Evolutionary conservation across 257 asterid genomes (phyloP).

Genomic region (Capsicum baccatum): DNA sequence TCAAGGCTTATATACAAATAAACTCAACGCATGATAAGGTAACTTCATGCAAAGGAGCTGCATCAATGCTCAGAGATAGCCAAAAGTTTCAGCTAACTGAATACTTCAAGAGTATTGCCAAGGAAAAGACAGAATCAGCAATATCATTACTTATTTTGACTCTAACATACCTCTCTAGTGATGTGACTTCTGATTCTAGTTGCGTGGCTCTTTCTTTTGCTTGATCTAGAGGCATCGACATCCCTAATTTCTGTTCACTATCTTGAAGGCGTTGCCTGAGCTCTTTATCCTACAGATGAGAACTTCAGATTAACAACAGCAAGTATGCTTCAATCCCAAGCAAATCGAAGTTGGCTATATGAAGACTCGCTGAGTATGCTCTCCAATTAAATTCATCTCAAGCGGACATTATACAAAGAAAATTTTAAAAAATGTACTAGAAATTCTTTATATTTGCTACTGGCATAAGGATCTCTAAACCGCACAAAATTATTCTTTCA

Average conservation of each 20-base stretch:
- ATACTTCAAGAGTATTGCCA: neutral
- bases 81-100: neutral
- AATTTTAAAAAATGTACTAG: neutral
- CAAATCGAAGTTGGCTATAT: neutral
- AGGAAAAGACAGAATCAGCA: neutral
- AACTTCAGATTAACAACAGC: neutral
- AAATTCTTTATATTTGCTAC: neutral
- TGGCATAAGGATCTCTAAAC: neutral
- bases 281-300: conserved; percentile 68
- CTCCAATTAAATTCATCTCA: conserved; percentile 14
- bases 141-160: neutral
- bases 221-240: conserved; percentile 79
- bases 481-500: neutral
- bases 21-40: too few relatives aligned
- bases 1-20: too few relatives aligned
- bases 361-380: neutral
- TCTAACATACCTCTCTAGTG: conserved; percentile 72
- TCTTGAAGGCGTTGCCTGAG: conserved; percentile 84
- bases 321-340: neutral
- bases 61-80: neutral
- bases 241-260: conserved; percentile 83
- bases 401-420: neutral
- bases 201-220: conserved; percentile 78
- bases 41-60: conserved; percentile 2
- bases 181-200: conserved; percentile 79